Base-by-base conservation (phyloP, 2,329 filamentous ascomycete genomes). In the Pyrenochaeta sp. region DNA sequence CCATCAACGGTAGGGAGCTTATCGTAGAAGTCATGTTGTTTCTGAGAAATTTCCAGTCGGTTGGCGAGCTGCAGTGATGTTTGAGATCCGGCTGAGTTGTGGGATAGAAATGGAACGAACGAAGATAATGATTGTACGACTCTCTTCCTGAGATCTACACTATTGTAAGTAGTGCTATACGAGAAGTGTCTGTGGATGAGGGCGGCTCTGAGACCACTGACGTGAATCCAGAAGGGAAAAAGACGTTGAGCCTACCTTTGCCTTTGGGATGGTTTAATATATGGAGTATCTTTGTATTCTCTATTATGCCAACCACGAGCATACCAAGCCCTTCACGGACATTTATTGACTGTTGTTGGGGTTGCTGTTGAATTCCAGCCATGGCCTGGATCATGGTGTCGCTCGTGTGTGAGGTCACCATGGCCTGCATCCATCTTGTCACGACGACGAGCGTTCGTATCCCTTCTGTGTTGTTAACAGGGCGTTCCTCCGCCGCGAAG, bases 281-380 rank as follows among this genome's bases (percentile, higher is more conserved):
- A 44, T 79, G 77, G 4, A 89, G 72, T 10, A 90, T 82, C 4
- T 80, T 78, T 3, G 78, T 76, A 63, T 88, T 89, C 61, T 91
- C 88, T 53, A 85, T 83, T 10, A 90, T 79, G 0, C 85, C 83
- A 48, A 90, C 77, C 5, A 90, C 76, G 19, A 91, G 79, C 70
- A 88, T 84, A 2, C 88, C 85, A 59, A 91, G 84, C 0, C 87
- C 88, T 45, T 87, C 85, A 22, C 86, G 83, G 1, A 88, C 81
- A 44, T 84, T 86, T 79, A 88, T 84, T 50, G 90, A 87, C 32
- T 88, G 82, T 73, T 37, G 82, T 76, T 51, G 84, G 78, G 37
- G 84, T 81, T 51, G 82, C 76, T 39, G 84, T 81, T 74, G 71
- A 25, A 75, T 74, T 9, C 75, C 80, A 73, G 15, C 58, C 67